phyloP scores from a whole-genome alignment of 2,329 filamentous ascomycete genomes.

The Cordyceps cateniannulata region DNA sequence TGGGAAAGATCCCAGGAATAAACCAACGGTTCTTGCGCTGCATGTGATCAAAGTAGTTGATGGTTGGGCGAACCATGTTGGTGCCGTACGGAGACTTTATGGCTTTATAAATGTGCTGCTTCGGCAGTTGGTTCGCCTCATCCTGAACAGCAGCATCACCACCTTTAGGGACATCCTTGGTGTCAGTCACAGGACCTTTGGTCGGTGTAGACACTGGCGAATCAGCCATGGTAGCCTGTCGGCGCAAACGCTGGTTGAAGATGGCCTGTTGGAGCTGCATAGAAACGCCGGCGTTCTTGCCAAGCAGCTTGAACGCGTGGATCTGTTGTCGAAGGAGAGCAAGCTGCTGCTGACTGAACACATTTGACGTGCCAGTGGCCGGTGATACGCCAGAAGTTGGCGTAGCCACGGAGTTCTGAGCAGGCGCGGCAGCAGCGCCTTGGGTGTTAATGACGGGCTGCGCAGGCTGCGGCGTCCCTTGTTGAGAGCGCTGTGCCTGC shows the following conservation, averaged over 20 bases:
- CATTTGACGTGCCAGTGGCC: conserved; percentile 38
- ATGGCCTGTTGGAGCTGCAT: conserved; percentile 73
- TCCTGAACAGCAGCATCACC: conserved; percentile 28
- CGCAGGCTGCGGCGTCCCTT: conserved; percentile 25
- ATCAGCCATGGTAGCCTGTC: conserved; percentile 46
- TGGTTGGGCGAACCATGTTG: conserved; percentile 46
- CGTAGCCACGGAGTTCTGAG: conserved; percentile 24
- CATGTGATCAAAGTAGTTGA: conserved; percentile 75
- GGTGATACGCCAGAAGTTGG: conserved; percentile 26
- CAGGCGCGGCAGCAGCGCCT: conserved; percentile 33
- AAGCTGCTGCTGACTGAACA: conserved; percentile 75
- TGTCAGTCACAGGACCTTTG: conserved; percentile 22
- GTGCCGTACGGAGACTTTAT: conserved; percentile 67
- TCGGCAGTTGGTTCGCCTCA: conserved; percentile 26
- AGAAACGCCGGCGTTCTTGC: conserved; percentile 80
- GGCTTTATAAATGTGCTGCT: conserved; percentile 57
- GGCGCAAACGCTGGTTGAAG: conserved; percentile 66
- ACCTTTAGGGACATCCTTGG: conserved; percentile 30
- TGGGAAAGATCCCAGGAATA: conserved; percentile 82
- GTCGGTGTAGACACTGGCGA: conserved; percentile 32
- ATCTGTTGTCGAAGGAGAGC: conserved; percentile 78
- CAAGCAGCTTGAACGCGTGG: conserved; percentile 80
- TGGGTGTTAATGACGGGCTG: conserved; percentile 29
- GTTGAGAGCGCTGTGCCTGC: conserved; percentile 34
- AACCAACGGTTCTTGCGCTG: conserved; percentile 69